Evolutionary conservation across 2,329 filamentous ascomycete genomes (phyloP).

Genomic region (Septoria linicola): DNA sequence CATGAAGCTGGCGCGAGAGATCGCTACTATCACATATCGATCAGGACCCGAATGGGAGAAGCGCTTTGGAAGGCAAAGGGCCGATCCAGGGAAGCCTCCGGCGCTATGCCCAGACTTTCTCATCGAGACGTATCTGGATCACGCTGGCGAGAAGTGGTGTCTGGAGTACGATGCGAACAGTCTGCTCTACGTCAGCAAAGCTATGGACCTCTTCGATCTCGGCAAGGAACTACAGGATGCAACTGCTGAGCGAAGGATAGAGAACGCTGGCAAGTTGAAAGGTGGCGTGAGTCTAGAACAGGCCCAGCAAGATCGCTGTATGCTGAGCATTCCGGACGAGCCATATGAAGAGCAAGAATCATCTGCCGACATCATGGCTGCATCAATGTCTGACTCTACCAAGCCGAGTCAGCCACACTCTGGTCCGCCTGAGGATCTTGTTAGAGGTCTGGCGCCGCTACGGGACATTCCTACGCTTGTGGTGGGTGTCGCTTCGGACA

Average conservation of each 20-base stretch:
- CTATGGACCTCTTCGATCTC: constrained; percentile 97
- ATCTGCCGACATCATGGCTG: constrained; percentile 41
- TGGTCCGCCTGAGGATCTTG: constrained; percentile 72
- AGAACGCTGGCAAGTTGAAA: constrained; percentile 59
- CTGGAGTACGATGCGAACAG: constrained; percentile 96
- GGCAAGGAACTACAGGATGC: constrained; percentile 68
- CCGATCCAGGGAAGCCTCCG: constrained; percentile 80
- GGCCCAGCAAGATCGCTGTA: constrained; percentile 59
- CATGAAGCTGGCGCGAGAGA: constrained; percentile 97
- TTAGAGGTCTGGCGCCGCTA: constrained; percentile 69
- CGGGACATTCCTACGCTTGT: constrained; percentile 79
- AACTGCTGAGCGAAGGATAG: constrained; percentile 61
- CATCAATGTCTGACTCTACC: constrained; percentile 13
- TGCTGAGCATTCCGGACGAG: constrained; percentile 73
- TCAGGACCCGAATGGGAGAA: constrained; percentile 97
- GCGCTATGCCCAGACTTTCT: constrained; percentile 96
- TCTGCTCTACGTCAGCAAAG: constrained; percentile 92
- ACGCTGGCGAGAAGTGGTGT: constrained; percentile 97
- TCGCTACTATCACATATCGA: constrained; percentile 95
- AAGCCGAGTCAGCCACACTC: constrained; percentile 34
- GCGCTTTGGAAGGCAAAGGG: constrained; percentile 82
- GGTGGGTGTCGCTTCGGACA: constrained; percentile 92
- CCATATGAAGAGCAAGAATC: constrained; percentile 84
- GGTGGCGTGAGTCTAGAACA: constrained; percentile 25
- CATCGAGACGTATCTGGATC: constrained; percentile 96